Conservation (phyloP, 306 rosid species). For the Fragaria ananassa region DNA sequence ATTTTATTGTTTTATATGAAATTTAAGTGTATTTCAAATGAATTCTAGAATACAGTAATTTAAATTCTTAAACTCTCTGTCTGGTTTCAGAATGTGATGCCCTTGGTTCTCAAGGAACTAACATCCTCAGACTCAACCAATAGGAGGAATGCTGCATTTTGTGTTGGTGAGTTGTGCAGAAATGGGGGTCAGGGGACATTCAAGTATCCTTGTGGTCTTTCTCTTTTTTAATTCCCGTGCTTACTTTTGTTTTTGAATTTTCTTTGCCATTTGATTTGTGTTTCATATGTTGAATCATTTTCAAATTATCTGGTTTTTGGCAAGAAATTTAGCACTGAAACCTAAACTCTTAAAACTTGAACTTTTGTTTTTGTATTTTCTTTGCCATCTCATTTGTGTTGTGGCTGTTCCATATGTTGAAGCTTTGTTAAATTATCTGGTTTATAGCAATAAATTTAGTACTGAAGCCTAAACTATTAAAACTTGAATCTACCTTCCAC, state of each 20-base stretch:
- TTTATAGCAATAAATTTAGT: slow-evolving; percentile 9
- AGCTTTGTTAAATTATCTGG: neutral
- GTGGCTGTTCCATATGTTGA: neutral
- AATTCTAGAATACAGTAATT: slow-evolving; percentile 6
- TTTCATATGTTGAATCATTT: neutral
- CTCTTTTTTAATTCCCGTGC: slow-evolving; percentile 10
- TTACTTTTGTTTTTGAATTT: neutral
- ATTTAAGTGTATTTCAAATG: neutral
- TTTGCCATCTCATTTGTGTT: neutral
- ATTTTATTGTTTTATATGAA: neutral
- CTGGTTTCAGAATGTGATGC: slow-evolving; percentile 74
- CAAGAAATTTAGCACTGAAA: slow-evolving; percentile 19
- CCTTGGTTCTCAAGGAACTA: slow-evolving; percentile 80
- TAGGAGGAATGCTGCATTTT: slow-evolving; percentile 97
- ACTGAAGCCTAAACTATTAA: slow-evolving; percentile 17
- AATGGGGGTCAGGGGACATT: slow-evolving; percentile 81
- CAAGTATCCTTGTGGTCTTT: slow-evolving; percentile 60
- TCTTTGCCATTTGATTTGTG: neutral
- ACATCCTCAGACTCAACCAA: slow-evolving; percentile 84
- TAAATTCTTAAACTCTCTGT: slow-evolving; percentile 28
- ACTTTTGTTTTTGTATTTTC: neutral
- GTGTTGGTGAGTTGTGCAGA: slow-evolving; percentile 97
- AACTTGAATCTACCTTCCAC: slow-evolving; percentile 21
- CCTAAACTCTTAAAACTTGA: slow-evolving; percentile 6
- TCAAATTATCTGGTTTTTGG: neutral